Conservation (phyloP, 768 basidiomycete species). For the Gloeostereum incarnatum region DNA sequence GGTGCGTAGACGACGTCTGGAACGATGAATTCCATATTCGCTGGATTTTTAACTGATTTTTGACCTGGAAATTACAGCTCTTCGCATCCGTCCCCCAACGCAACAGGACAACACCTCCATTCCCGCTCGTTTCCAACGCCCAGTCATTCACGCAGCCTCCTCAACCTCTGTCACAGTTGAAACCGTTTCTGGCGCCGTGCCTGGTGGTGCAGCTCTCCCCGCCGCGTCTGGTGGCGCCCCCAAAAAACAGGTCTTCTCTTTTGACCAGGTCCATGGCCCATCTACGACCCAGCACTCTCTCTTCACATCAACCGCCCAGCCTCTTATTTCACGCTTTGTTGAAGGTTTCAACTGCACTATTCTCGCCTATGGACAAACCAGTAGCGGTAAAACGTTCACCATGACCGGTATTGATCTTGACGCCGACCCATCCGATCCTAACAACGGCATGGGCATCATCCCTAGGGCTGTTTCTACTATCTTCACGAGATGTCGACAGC, state of each 20-base stretch:
- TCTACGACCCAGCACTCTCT: slow-evolving; percentile 77
- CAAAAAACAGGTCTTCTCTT: slow-evolving; percentile 84
- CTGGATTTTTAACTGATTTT: slow-evolving; percentile 3
- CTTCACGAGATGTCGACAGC: slow-evolving; percentile 67
- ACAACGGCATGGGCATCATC: slow-evolving; percentile 89
- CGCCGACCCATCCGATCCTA: slow-evolving; percentile 72
- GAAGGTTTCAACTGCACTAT: slow-evolving; percentile 98
- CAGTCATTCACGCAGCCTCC: slow-evolving; percentile 73
- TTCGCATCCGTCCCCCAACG: slow-evolving; percentile 87
- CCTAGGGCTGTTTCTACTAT: slow-evolving; percentile 89
- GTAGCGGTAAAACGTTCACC: slow-evolving; percentile 93
- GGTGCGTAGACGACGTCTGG: slow-evolving; percentile 60
- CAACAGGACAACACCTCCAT: slow-evolving; percentile 77
- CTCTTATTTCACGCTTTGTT: slow-evolving; percentile 78
- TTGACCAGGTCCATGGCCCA: slow-evolving; percentile 92
- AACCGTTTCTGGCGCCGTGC: slow-evolving; percentile 41
- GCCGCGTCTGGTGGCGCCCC: slow-evolving; percentile 31
- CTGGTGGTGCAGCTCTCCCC: slow-evolving; percentile 40
- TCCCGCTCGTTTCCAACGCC: slow-evolving; percentile 89
- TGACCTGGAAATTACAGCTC: slow-evolving; percentile 35
- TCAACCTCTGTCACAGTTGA: slow-evolving; percentile 80
- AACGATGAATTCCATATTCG: background rate
- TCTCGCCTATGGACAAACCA: slow-evolving; percentile 96
- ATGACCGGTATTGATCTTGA: slow-evolving; percentile 96
- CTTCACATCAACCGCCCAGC: slow-evolving; percentile 77